Evolutionary conservation across 2,329 filamentous ascomycete species (phyloP), one percentile per base, ranked within the genome.

Genomic region (Alternaria infectoria): DNA sequence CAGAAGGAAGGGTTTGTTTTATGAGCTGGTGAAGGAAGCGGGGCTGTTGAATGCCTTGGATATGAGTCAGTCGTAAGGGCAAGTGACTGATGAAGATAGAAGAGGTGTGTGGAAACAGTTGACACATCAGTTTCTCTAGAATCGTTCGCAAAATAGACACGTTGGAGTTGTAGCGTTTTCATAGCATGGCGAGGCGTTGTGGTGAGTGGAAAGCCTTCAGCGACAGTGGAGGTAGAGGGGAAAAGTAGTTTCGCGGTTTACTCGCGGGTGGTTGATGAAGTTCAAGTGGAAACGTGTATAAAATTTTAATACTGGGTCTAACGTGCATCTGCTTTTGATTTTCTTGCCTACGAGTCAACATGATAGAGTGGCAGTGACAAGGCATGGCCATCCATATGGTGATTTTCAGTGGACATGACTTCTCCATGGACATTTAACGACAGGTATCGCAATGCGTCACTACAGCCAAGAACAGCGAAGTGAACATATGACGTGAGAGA

Each of bases 21-120:
- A 96, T 81, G 90, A 94, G 61, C 84, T 99, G 51, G 96, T 97
- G 65, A 94, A 90, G 81, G 94, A 99, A 82, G 92, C 95, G 5
- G 94, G 94, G 44, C 83, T 99, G 64, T 81, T 90, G 1, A 72
- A 67, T 40, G 63, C 67, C 13, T 28, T 70, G 28, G 68, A 69
- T 21, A 57, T 67, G 44, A 57, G 44, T 7, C 46, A 61, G 32
- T 52, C 51, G 9, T 56, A 12, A 40, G n/a, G n/a, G 19, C 4
- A 23, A n/a, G 50, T 46, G 45, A 25, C n/a, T 15, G 25, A 23
- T 3, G 15, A 9, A n/a, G 32, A n/a, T 36, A 36, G 15, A 36
- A 36, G 32, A 36, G 32, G 32, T n/a, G 32, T 28, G 45, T 15
- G 15, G 19, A 40, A 1, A 1, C 2, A 0, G n/a, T 40, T 17